phyloP scores from a whole-genome alignment of 2,329 filamentous ascomycete genomes.

The Hawksworthiomyces lignivorus region DNA sequence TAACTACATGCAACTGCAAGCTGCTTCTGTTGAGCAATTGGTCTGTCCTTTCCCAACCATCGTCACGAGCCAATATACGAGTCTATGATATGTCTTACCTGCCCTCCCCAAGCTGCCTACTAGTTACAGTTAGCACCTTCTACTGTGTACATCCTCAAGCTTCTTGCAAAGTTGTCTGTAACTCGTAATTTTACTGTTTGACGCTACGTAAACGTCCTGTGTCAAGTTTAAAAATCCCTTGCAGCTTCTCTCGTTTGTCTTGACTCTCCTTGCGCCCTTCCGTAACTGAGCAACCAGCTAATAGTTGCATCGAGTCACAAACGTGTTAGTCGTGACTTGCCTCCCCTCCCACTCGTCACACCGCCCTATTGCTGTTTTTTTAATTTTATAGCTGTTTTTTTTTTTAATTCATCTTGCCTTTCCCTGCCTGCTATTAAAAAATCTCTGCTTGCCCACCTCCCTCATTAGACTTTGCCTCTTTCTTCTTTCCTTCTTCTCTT shows the following conservation, averaged over 20 bases:
- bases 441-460: slow-evolving; percentile 4
- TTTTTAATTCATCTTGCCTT: neutral
- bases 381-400: too few relatives aligned
- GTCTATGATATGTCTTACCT: too few relatives aligned
- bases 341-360: slow-evolving; percentile 12
- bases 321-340: too few relatives aligned
- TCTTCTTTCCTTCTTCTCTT: slow-evolving; percentile 10
- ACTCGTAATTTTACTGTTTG: neutral
- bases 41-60: slow-evolving; percentile 6
- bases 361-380: too few relatives aligned
- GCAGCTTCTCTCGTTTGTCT: neutral
- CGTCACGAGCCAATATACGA: too few relatives aligned
- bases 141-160: too few relatives aligned
- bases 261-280: slow-evolving; percentile 1
- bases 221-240: too few relatives aligned
- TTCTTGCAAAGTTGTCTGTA: too few relatives aligned
- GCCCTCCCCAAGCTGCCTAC: too few relatives aligned
- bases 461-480: slow-evolving; percentile 6
- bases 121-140: too few relatives aligned
- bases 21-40: neutral
- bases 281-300: slow-evolving; percentile 7
- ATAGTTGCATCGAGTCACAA: too few relatives aligned
- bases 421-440: slow-evolving; percentile 8
- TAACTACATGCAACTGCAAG: too few relatives aligned
- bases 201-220: slow-evolving; percentile 5